Base-by-base conservation (phyloP, 192 early-diverging fungal species). In the Coemansia sp. region DNA sequence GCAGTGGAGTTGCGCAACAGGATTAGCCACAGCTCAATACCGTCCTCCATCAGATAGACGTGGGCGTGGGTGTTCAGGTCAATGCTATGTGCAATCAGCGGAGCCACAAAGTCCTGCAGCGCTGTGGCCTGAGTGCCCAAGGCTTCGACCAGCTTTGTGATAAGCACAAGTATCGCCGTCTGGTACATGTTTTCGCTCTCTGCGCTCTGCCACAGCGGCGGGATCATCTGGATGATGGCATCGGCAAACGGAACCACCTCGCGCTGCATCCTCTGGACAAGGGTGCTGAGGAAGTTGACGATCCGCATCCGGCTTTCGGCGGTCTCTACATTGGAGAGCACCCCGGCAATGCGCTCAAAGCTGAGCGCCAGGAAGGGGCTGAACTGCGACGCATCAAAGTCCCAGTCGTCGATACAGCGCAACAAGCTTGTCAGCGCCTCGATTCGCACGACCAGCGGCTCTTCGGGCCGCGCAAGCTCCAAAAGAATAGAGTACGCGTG, bases 1-100 rank as follows among this genome's bases (percentile, higher is more conserved):
- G 64, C 29, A 1, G 86, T 56, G 0, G 88, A 74, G 68, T 88
- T 91, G 79, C 90, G 88, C 13, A 97, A n/a, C 0, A 88, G 85
- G 4, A 87, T 85, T 41, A 85, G 83, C 95, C 94, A 96, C 15
- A 97, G 81, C 56, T 95, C 92, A n/a, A 96, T 79, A 2, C 87
- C 91, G 59, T 97, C 95, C 61, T 96, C 95, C 25, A 95, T 81
- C 57, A 97, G 59, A 54, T 94, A 95, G 6, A 93, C 76, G 74
- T 92, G 88, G 2, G 72, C 70, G 50, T 83, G 85, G 38, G 82
- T 71, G 40, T 65, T 81, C 0, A 85, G 80, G 53, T 92, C 83
- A 13, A 92, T 70, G 72, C 92, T 92, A 56, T 90, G 83, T 23
- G 83, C 74, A 30, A 97, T 75, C 50, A 96, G 76, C 0, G 92